Evolutionary conservation across 768 basidiomycete species (phyloP), one percentile per base, ranked within the genome.

Genomic region (Scleroderma bovista): DNA sequence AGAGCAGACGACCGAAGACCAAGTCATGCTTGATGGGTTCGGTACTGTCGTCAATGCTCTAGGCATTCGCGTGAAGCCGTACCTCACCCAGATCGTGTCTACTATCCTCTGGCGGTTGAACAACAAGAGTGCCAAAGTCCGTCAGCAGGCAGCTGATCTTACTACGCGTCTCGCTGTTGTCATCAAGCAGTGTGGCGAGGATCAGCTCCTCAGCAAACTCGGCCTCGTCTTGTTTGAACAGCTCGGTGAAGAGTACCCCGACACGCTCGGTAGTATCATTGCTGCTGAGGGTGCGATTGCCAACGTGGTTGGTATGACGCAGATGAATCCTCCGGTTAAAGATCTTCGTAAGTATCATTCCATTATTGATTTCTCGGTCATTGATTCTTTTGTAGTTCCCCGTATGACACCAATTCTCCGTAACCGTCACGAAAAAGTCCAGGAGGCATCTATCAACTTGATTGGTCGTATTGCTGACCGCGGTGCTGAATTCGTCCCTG

Each of bases 381-480:
- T 42, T 51, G 13, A 43, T 26, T 50, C 11, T n/a, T 50, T 34
- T 46, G 1, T 64, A 97, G 93, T 99, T 34, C 96, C 96, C 20
- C 91, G 96, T 51, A 98, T 99, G 95, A 99, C 96, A 1, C 96
- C 96, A n/a, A 99, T 99, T 71, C 77, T 99, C 38, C 86, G 96
- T 58, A 99, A 99, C 68, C 81, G 96, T 66, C 96, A 99, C 64
- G 96, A 99, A 67, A 99, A 99, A 65, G 96, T 99, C 58, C 96
- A 99, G 66, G 96, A 99, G 68, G 92, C 96, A 1, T 97, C 94
- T 2, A 99, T 99, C 74, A 99, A 99, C 72, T 79, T 99, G 74
- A 98, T 99, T 57, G 96, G 96, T 57, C 95, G 95, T 70, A 98
- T 99, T 58, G 95, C 96, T 50, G 96, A 99, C 82, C 93, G 96